Percentiles rank a stretch among this genome's conserved stretches.
These are phyloP conservation scores for Diaporthe vaccinii DNA, from an alignment of 2,329 filamentous ascomycete species.

Conservation along the genomic window DNA sequence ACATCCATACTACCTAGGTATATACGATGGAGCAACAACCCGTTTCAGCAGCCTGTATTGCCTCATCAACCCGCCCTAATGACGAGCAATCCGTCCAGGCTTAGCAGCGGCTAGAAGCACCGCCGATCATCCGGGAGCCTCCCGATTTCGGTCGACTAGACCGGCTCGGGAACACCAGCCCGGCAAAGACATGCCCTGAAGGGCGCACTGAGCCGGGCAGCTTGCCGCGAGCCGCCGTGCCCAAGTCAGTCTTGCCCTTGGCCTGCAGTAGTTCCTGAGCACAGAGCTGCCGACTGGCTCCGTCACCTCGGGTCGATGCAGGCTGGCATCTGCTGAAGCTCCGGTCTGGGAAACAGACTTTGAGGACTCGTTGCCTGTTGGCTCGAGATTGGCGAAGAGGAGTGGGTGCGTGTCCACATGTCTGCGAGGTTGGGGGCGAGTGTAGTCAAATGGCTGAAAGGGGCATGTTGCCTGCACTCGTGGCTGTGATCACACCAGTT, in stretches of 20 bases:
- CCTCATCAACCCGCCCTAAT: not conserved
- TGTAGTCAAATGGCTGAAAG: not conserved
- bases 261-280: conserved; percentile 16
- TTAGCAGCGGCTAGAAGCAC: not conserved
- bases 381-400: not conserved
- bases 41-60: not conserved
- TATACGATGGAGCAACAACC: no score
- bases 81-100: not conserved
- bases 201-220: conserved; percentile 1
- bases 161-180: conserved; percentile 9
- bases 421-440: not conserved
- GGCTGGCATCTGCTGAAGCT: not conserved
- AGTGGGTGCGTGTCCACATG: not conserved
- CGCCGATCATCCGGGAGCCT: conserved; percentile 11
- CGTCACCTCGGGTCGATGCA: not conserved
- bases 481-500: not conserved
- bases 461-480: conserved; percentile 1
- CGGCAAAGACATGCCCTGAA: conserved; percentile 13
- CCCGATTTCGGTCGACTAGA: conserved; percentile 24
- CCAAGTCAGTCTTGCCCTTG: conserved; percentile 8
- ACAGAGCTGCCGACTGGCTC: conserved; percentile 12
- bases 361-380: not conserved
- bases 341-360: not conserved
- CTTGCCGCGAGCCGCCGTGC: conserved; percentile 1
- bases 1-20: not conserved